Conservation (phyloP, 2,329 filamentous ascomycete genomes). For the Verticillium nonalfalfae region DNA sequence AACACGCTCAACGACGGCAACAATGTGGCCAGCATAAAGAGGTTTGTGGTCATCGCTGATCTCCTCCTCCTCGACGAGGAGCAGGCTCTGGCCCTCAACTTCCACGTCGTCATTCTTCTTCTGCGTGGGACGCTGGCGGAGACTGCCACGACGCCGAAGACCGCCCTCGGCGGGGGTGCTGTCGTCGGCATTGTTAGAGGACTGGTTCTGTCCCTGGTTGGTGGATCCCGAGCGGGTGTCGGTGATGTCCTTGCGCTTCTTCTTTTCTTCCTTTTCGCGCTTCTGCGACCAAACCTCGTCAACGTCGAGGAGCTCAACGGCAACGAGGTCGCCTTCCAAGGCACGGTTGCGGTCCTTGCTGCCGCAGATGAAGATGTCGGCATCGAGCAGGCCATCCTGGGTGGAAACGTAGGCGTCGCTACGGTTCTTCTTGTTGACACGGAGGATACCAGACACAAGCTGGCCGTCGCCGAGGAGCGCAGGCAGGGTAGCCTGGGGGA, state of each 20-base stretch:
- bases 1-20: slow-evolving; percentile 94
- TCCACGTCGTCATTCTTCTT: slow-evolving; percentile 99
- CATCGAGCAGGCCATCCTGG: slow-evolving; percentile 78
- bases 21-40: slow-evolving; percentile 92
- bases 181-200: slow-evolving; percentile 55
- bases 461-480: slow-evolving; percentile 87
- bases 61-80: slow-evolving; percentile 96
- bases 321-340: slow-evolving; percentile 91
- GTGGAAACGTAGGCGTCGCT: slow-evolving; percentile 98
- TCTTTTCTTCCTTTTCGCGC: slow-evolving; percentile 99
- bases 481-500: slow-evolving; percentile 89
- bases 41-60: slow-evolving; percentile 98
- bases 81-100: slow-evolving; percentile 92
- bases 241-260: slow-evolving; percentile 98
- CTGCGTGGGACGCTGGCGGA: slow-evolving; percentile 93
- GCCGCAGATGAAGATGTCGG: slow-evolving; percentile 98
- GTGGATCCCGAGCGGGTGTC: slow-evolving; percentile 77
- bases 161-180: slow-evolving; percentile 67
- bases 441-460: slow-evolving; percentile 90
- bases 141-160: slow-evolving; percentile 85
- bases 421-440: slow-evolving; percentile 99
- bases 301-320: slow-evolving; percentile 91
- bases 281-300: slow-evolving; percentile 99
- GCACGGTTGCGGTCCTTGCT: slow-evolving; percentile 98
- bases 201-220: slow-evolving; percentile 59